phyloP scores from a whole-genome alignment of 495 filamentous ascomycete genomes.

The Halenospora varia region DNA sequence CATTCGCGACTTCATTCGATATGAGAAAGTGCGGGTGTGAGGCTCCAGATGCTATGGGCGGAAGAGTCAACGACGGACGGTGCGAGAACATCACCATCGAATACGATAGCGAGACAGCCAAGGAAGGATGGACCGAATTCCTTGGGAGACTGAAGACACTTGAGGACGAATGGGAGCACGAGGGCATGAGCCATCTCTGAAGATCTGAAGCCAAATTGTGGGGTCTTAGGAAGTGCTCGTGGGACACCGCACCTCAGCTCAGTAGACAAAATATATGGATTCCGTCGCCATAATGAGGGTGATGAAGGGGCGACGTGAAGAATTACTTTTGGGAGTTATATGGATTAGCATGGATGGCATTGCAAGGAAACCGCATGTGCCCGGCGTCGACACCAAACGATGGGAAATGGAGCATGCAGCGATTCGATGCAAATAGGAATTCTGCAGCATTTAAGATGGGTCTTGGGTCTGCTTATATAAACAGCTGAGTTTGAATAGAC shows the following conservation, averaged over 20 bases:
- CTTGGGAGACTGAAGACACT: constrained; percentile 6
- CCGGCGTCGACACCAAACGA: not conserved
- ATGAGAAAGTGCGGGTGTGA: constrained; percentile 12
- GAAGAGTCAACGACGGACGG: constrained; percentile 17
- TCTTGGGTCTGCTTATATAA: not conserved
- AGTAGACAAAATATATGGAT: not conserved
- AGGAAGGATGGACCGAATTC: constrained; percentile 12
- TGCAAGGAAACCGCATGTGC: not conserved
- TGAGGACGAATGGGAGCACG: constrained; percentile 20
- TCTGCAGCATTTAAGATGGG: not conserved
- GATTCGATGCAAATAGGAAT: not conserved
- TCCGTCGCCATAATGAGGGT: not conserved
- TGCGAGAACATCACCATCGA: constrained; percentile 19
- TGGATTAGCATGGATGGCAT: not conserved
- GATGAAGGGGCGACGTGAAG: not conserved
- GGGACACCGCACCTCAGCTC: not conserved
- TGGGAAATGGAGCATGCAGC: not conserved
- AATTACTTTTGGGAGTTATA: not conserved
- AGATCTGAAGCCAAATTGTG: not conserved
- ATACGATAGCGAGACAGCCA: constrained; percentile 13
- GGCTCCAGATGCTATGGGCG: constrained; percentile 14
- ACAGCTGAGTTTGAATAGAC: not conserved
- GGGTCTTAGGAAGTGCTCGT: not conserved
- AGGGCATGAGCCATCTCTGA: constrained; percentile 8
- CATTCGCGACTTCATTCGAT: constrained; percentile 5